Conservation (phyloP, 371 early-diverging fungal species). For the Mucor velutinosus region DNA sequence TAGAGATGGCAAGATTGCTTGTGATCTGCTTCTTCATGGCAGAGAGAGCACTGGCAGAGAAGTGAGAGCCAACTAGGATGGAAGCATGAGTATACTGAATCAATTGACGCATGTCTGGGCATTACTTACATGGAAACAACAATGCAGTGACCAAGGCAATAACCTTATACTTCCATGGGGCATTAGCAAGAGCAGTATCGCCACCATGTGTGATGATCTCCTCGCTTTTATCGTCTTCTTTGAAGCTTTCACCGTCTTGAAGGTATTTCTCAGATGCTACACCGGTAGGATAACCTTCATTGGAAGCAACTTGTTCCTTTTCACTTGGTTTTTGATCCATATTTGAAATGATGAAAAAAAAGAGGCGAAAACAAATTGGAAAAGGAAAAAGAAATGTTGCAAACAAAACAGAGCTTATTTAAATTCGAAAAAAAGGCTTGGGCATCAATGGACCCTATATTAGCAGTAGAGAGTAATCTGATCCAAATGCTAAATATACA, state of each 20-base stretch:
- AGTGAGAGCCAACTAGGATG: conserved; percentile 39
- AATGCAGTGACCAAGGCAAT: conserved; percentile 35
- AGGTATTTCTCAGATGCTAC: conserved; percentile 11
- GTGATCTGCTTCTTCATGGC: conserved; percentile 40
- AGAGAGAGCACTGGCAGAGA: conserved; percentile 38
- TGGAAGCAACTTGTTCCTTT: neutral
- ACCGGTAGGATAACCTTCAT: neutral
- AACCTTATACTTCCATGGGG: conserved; percentile 37
- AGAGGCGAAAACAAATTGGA: neutral
- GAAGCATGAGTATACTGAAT: neutral
- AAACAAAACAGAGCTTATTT: neutral
- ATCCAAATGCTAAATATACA: conserved; percentile 2
- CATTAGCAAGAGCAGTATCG: conserved; percentile 34
- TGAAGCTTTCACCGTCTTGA: conserved; percentile 2
- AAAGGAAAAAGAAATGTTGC: neutral
- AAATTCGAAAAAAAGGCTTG: neutral
- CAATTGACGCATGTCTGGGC: neutral
- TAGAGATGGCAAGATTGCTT: conserved; percentile 42
- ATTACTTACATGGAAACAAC: conserved; percentile 29
- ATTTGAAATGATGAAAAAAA: neutral
- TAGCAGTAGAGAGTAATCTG: conserved; percentile 5
- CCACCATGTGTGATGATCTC: conserved; percentile 17
- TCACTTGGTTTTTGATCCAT: conserved; percentile 16
- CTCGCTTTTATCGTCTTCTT: conserved; percentile 9
- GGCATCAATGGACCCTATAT: neutral